Conservation (phyloP, 176 grass and related monocot species). For the Carex scoparia region DNA sequence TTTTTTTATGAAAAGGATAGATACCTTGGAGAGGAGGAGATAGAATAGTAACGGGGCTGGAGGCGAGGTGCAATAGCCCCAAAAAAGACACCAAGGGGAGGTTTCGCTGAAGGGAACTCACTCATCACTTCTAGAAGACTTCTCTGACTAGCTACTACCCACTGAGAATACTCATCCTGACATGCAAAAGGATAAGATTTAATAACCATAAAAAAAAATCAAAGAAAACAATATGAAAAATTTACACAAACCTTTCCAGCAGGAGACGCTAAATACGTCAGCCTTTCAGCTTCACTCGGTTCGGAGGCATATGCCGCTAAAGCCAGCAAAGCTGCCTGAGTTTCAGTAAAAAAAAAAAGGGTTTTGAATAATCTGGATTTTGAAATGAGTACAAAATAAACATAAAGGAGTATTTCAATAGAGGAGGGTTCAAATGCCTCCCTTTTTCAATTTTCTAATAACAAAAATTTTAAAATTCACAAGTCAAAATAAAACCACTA, state of each 20-base stretch:
- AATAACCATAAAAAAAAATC: neutral
- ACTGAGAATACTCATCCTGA: slow-evolving; percentile 91
- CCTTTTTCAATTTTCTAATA: too few species aligned
- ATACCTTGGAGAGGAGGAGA: slow-evolving; percentile 88
- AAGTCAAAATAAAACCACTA: too few species aligned
- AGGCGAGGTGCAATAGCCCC: slow-evolving; percentile 76
- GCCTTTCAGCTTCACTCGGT: slow-evolving; percentile 50
- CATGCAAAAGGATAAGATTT: neutral
- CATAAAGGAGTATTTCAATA: neutral
- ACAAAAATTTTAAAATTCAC: too few species aligned
- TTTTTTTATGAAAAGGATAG: slow-evolving; percentile 20
- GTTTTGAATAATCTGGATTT: slow-evolving; percentile 11
- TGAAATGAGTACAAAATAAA: slow-evolving; percentile 12
- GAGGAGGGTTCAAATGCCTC: too few species aligned
- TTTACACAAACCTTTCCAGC: slow-evolving; percentile 70
- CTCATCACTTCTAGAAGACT: slow-evolving; percentile 91
- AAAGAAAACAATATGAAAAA: slow-evolving; percentile 1
- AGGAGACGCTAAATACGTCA: slow-evolving; percentile 76
- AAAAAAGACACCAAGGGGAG: slow-evolving; percentile 78
- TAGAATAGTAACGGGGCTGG: slow-evolving; percentile 83
- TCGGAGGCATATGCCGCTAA: slow-evolving; percentile 77
- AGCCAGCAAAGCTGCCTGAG: slow-evolving; percentile 72
- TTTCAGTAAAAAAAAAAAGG: slow-evolving; percentile 2
- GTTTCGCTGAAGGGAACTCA: slow-evolving; percentile 76
- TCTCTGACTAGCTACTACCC: slow-evolving; percentile 75